phyloP scores from a whole-genome alignment of 2,329 filamentous ascomycete species.

The Zasmidium cellare region DNA sequence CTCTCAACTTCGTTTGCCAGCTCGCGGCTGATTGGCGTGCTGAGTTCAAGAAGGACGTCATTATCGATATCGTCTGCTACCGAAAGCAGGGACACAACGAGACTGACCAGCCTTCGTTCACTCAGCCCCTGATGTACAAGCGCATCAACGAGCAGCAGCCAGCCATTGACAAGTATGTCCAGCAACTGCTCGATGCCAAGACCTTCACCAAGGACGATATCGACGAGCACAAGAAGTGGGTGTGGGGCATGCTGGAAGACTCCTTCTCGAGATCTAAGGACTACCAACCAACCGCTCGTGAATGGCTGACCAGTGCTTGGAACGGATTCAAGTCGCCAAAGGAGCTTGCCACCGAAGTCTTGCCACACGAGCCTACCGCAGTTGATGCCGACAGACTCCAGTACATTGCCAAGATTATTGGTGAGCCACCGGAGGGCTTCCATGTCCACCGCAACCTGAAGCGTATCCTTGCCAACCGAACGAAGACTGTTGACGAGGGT shows the following conservation, averaged over 20 bases:
- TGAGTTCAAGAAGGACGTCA: constrained; percentile 97
- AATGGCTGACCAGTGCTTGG: constrained; percentile 98
- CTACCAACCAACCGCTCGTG: constrained; percentile 92
- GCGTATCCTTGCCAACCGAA: constrained; percentile 85
- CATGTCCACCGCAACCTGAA: constrained; percentile 92
- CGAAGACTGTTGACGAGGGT: constrained; percentile 89
- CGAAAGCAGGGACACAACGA: constrained; percentile 99
- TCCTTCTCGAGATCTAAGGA: constrained; percentile 97
- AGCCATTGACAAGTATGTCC: constrained; percentile 86
- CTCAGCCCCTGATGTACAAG: constrained; percentile 99
- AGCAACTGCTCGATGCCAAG: constrained; percentile 86
- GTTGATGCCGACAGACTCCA: constrained; percentile 72
- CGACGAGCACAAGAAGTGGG: constrained; percentile 99
- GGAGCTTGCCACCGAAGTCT: constrained; percentile 89
- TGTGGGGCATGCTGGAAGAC: constrained; percentile 98
- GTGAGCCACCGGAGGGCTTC: constrained; percentile 79
- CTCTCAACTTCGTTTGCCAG: constrained; percentile 97
- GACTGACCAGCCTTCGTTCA: constrained; percentile 98
- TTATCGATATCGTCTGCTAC: constrained; percentile 98
- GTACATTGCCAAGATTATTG: constrained; percentile 80
- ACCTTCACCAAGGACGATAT: constrained; percentile 97
- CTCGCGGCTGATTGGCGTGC: constrained; percentile 96
- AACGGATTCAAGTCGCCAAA: constrained; percentile 99
- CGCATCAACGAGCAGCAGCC: constrained; percentile 81
- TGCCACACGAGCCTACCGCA: constrained; percentile 86